phyloP scores from a whole-genome alignment of 768 basidiomycete genomes.

The Auricularia sp. region DNA sequence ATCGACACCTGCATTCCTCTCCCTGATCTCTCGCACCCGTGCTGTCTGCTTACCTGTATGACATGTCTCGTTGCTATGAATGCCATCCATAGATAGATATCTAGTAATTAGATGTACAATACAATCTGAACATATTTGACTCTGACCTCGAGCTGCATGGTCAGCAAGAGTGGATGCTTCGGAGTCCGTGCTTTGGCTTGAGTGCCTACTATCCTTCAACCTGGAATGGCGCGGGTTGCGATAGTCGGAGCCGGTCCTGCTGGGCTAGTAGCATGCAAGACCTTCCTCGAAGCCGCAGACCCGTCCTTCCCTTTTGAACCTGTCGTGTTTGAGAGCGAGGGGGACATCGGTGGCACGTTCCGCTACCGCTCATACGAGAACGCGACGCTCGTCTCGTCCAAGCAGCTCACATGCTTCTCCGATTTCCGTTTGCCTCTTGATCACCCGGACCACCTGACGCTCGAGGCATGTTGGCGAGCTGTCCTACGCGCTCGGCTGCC shows the following conservation, averaged over 20 bases:
- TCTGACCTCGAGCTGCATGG: too few species aligned
- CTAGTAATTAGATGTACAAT: too few species aligned
- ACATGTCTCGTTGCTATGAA: too few species aligned
- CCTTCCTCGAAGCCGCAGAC: conserved; percentile 32
- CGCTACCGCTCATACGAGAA: conserved; percentile 42
- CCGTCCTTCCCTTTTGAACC: conserved; percentile 37
- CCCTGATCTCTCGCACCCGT: too few species aligned
- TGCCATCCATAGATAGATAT: too few species aligned
- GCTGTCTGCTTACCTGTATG: too few species aligned
- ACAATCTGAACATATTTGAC: too few species aligned
- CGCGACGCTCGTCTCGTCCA: conserved; percentile 43
- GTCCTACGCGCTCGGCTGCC: neutral
- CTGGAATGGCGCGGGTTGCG: conserved; percentile 10
- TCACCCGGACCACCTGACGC: conserved; percentile 39
- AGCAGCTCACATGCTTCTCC: conserved; percentile 50
- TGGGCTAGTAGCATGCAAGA: conserved; percentile 41
- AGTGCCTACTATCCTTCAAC: too few species aligned
- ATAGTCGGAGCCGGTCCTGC: conserved; percentile 38
- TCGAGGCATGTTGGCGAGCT: conserved; percentile 22
- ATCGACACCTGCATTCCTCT: too few species aligned
- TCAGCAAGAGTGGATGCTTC: too few species aligned
- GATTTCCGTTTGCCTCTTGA: conserved; percentile 44
- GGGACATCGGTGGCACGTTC: conserved; percentile 44
- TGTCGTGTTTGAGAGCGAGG: conserved; percentile 38
- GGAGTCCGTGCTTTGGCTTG: too few species aligned